phyloP scores from a whole-genome alignment of 1,139 yeast genomes.

The Geotrichum cucujoidarum region DNA sequence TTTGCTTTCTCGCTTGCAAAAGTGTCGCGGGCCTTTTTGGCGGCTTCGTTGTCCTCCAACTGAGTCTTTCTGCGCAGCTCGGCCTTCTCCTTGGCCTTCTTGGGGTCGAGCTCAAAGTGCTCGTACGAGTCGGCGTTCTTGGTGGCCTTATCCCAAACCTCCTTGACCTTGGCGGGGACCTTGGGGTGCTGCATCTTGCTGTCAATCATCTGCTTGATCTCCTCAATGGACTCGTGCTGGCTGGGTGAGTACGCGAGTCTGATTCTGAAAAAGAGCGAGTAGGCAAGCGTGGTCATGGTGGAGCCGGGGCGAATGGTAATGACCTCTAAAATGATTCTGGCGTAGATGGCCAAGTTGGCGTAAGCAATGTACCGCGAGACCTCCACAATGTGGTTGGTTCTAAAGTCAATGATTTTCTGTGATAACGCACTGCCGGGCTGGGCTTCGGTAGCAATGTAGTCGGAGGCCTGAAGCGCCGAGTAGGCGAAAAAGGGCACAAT shows the following conservation, averaged over 20 bases:
- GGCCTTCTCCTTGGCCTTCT: conserved; percentile 16
- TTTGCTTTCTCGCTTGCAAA: conserved; percentile 12
- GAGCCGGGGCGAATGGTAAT: conserved; percentile 60
- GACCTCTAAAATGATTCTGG: conserved; percentile 47
- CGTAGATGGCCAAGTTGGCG: conserved; percentile 55
- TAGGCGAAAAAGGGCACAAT: conserved; percentile 60
- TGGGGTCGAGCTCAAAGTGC: conserved; percentile 24
- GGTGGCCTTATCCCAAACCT: conserved; percentile 56
- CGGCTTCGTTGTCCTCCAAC: conserved; percentile 11
- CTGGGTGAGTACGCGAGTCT: conserved; percentile 69
- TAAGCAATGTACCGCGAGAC: conserved; percentile 64
- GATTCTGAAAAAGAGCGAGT: conserved; percentile 61
- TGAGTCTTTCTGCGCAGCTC: conserved; percentile 10
- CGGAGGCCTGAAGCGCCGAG: conserved; percentile 65
- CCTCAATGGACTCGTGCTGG: conserved; percentile 60
- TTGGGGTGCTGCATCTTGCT: conserved; percentile 49
- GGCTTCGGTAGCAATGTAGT: conserved; percentile 54
- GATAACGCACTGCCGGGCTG: conserved; percentile 53
- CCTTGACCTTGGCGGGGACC: conserved; percentile 54
- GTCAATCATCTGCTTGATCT: conserved; percentile 61
- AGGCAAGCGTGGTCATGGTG: conserved; percentile 54
- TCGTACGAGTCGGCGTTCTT: conserved; percentile 28
- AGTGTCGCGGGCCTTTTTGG: conserved; percentile 17
- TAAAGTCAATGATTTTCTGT: conserved; percentile 41
- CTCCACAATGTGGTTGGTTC: conserved; percentile 53